A percentile compares a stretch with the other conserved stretches of the same genome.
These are phyloP conservation scores for Quercus robur DNA, from an alignment of 306 rosid species.

Conservation along the genomic window DNA sequence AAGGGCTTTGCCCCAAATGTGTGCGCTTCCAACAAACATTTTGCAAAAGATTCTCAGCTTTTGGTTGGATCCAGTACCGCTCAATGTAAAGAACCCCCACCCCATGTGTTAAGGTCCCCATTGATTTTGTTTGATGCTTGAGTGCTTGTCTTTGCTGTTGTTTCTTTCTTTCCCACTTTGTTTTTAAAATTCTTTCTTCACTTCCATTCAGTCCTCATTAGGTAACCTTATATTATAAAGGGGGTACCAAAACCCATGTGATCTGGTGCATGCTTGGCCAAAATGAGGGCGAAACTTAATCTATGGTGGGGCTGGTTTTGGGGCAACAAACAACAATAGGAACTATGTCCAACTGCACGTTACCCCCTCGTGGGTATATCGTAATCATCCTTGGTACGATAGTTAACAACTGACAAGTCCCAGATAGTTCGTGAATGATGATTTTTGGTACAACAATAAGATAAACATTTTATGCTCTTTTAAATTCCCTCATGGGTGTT, in stretches of 20 bases:
- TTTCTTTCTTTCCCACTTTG: conserved; percentile 51
- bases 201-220: conserved; percentile 41
- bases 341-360: conserved; percentile 64
- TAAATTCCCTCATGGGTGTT: too few relatives aligned
- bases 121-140: conserved; percentile 52
- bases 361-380: conserved; percentile 93
- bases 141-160: conserved; percentile 65
- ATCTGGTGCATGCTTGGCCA: conserved; percentile 67
- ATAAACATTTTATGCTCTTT: too few relatives aligned
- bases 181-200: conserved; percentile 23
- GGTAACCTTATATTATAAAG: conserved; percentile 50
- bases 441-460: neutral
- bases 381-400: conserved; percentile 62
- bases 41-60: conserved; percentile 58
- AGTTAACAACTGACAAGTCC: conserved; percentile 48
- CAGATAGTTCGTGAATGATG: conserved; percentile 29
- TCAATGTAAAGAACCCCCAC: conserved; percentile 48
- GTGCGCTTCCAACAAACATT: conserved; percentile 42
- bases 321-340: conserved; percentile 41
- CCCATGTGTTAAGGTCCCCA: conserved; percentile 97
- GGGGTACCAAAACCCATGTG: conserved; percentile 85
- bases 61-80: conserved; percentile 58
- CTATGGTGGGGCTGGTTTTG: conserved; percentile 31
- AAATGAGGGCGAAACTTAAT: conserved; percentile 34
- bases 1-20: neutral